Percentiles rank a stretch among this genome's conserved stretches.
These are phyloP conservation scores for Apiospora sp. DNA, from an alignment of 2,329 filamentous ascomycete species.

Conservation along the genomic window DNA sequence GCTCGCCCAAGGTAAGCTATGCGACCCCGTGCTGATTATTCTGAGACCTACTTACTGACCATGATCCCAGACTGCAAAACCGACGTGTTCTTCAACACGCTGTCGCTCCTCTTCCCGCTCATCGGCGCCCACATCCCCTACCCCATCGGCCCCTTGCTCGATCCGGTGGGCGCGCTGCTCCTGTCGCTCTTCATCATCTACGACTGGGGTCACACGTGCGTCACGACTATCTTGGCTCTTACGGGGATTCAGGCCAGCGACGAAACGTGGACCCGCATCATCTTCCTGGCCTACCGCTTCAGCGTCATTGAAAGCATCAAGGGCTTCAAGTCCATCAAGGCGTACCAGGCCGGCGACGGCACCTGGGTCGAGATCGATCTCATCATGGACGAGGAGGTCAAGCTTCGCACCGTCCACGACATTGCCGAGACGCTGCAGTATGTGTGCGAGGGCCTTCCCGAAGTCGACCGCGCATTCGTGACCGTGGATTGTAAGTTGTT, in stretches of 20 bases:
- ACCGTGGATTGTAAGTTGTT: constrained; percentile 44
- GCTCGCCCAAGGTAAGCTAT: constrained; percentile 54
- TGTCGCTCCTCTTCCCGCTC: constrained; percentile 68
- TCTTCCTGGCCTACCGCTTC: constrained; percentile 67
- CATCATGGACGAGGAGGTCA: constrained; percentile 61
- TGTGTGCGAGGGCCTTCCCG: constrained; percentile 59
- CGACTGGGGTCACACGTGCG: constrained; percentile 70
- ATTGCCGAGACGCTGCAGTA: constrained; percentile 71
- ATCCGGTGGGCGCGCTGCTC: constrained; percentile 63
- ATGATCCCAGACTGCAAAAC: constrained; percentile 61
- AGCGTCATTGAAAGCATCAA: constrained; percentile 62
- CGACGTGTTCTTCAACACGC: constrained; percentile 70
- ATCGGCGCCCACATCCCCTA: constrained; percentile 58
- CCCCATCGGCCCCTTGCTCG: constrained; percentile 63
- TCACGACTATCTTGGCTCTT: constrained; percentile 65
- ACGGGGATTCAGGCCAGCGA: constrained; percentile 64
- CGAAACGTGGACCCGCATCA: constrained; percentile 61
- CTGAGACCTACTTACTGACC: neutral
- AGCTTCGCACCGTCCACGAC: constrained; percentile 62
- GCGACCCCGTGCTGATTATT: too few relatives aligned
- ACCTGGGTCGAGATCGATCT: constrained; percentile 70
- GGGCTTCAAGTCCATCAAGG: constrained; percentile 43
- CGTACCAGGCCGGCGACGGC: constrained; percentile 69
- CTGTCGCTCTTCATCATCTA: constrained; percentile 73
- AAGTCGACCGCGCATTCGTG: constrained; percentile 50